Conservation (phyloP, 1,284 basidiomycete species). For the Tremellales sp. region DNA sequence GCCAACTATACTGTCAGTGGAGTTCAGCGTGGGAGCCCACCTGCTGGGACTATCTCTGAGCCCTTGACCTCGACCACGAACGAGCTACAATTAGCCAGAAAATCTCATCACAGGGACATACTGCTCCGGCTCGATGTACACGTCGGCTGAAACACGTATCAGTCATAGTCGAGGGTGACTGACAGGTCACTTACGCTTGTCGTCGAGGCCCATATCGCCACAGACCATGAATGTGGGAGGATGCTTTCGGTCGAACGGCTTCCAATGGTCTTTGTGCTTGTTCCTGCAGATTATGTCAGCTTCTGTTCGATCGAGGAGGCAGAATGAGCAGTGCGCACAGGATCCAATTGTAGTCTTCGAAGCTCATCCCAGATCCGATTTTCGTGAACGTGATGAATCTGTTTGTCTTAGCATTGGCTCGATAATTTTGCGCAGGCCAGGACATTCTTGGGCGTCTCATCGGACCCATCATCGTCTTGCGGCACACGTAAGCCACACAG, state of each 20-base stretch:
- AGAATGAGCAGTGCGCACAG: slow-evolving; percentile 41
- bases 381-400: slow-evolving; percentile 61
- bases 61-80: slow-evolving; percentile 81
- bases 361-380: slow-evolving; percentile 79
- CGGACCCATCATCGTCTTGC: slow-evolving; percentile 53
- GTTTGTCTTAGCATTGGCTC: neutral
- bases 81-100: slow-evolving; percentile 23
- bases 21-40: slow-evolving; percentile 44
- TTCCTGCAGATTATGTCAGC: slow-evolving; percentile 27
- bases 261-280: slow-evolving; percentile 44
- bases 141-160: slow-evolving; percentile 44
- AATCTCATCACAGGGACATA: slow-evolving; percentile 9
- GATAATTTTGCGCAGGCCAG: too few relatives aligned
- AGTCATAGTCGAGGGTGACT: neutral
- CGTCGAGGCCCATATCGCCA: slow-evolving; percentile 38
- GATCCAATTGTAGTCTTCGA: slow-evolving; percentile 74
- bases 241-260: slow-evolving; percentile 41
- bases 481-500: slow-evolving; percentile 47
- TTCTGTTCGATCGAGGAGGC: neutral
- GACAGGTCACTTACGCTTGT: slow-evolving; percentile 40
- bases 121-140: slow-evolving; percentile 49
- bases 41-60: slow-evolving; percentile 72
- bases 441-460: slow-evolving; percentile 59
- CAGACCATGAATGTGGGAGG: slow-evolving; percentile 42
- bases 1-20: slow-evolving; percentile 55